A percentile compares a stretch with the other conserved stretches of the same genome.
Evolutionary conservation across 768 basidiomycete species (phyloP).

Genomic region (Termitomyces sp.): DNA sequence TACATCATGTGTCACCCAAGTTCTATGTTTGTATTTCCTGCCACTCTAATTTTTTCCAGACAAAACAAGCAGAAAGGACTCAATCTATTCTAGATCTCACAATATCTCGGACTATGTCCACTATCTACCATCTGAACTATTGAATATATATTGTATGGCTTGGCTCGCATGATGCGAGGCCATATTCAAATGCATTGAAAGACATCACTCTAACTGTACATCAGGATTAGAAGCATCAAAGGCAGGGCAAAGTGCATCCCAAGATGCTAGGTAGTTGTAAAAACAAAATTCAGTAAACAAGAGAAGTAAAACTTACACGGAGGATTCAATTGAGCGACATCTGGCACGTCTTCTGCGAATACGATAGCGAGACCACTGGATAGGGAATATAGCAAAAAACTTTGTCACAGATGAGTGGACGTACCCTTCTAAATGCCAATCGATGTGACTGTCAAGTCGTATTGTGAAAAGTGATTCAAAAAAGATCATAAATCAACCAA

Average conservation of each 20-base stretch:
- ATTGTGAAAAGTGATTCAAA: too few relatives aligned
- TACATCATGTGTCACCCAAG: too few relatives aligned
- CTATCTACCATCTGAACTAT: too few relatives aligned
- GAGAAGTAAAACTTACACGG: neutral
- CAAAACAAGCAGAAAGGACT: too few relatives aligned
- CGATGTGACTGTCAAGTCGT: conserved; percentile 35
- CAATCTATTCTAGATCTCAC: too few relatives aligned
- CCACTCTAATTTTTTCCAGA: too few relatives aligned
- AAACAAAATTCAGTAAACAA: neutral
- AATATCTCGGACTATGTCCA: too few relatives aligned
- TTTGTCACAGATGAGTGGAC: neutral
- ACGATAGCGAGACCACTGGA: conserved; percentile 33
- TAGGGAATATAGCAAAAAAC: neutral
- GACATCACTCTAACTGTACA: neutral
- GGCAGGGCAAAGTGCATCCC: conserved; percentile 32
- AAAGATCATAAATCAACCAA: conserved; percentile 7
- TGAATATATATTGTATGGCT: too few relatives aligned
- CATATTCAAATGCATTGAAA: too few relatives aligned
- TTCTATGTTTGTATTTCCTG: too few relatives aligned
- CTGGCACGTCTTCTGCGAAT: conserved; percentile 28
- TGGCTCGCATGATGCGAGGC: too few relatives aligned
- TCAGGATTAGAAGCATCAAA: conserved; percentile 7
- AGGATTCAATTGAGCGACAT: neutral
- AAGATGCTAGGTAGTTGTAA: conserved; percentile 15
- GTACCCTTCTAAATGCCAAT: conserved; percentile 42